These are phyloP conservation scores for Penicillium soppii DNA, from an alignment of 495 filamentous ascomycete genomes.

Conservation along the genomic window DNA sequence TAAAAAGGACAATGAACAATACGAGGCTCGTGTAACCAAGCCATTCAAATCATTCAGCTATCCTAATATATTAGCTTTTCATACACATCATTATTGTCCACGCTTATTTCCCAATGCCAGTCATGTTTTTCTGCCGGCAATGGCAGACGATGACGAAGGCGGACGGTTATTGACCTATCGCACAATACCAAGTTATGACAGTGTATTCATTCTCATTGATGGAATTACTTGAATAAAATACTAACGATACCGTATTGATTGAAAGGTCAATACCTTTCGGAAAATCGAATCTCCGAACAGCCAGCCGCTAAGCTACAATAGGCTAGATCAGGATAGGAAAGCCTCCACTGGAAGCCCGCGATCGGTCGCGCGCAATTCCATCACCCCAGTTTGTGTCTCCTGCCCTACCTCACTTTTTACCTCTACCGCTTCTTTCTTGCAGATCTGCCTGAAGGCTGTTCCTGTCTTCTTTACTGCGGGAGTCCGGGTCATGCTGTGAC, in stretches of 20 bases:
- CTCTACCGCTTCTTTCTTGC: slow-evolving; percentile 3
- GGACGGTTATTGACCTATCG: slow-evolving; percentile 12
- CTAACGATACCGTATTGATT: neutral
- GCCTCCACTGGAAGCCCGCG: slow-evolving; percentile 47
- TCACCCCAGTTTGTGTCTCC: slow-evolving; percentile 15
- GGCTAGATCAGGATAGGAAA: slow-evolving; percentile 36
- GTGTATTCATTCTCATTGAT: neutral
- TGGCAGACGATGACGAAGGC: slow-evolving; percentile 33
- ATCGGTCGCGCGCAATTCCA: slow-evolving; percentile 48
- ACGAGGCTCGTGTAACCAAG: neutral
- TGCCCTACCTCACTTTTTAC: slow-evolving; percentile 1
- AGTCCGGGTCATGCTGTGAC: slow-evolving; percentile 28
- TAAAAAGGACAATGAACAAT: neutral
- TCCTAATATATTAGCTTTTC: no score
- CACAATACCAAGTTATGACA: slow-evolving; percentile 8
- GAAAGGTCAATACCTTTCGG: slow-evolving; percentile 3
- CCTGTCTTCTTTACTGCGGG: slow-evolving; percentile 1
- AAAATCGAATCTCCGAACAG: slow-evolving; percentile 13
- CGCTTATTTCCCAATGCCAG: slow-evolving; percentile 2
- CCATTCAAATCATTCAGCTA: no score
- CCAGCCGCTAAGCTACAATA: slow-evolving; percentile 10
- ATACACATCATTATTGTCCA: no score
- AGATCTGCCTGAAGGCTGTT: slow-evolving; percentile 1
- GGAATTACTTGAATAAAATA: neutral
- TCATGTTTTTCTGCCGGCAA: slow-evolving; percentile 28